Evolutionary conservation across 2,329 filamentous ascomycete species (phyloP), one percentile per base, ranked within the genome.

Genomic region (Cordyceps javanica): DNA sequence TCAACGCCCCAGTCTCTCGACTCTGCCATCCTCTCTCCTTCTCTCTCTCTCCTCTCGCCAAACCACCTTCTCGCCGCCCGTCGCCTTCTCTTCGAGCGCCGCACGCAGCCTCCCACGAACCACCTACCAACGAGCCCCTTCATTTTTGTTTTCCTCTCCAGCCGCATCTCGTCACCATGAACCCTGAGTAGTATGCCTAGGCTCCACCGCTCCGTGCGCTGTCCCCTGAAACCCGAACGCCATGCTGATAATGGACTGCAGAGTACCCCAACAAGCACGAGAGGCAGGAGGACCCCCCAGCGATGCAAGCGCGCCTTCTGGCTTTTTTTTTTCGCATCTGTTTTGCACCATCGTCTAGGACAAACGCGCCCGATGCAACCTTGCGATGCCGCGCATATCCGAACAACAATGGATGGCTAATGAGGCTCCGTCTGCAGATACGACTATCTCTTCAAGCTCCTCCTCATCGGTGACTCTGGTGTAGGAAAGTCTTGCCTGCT

Each of bases 401-500:
- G 25, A 23, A 21, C 9, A 45, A 42, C 2, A 6, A 39, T 30
- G 45, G 30, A 67, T 71, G 61, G 70, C 66, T 34, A 54, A 21
- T 58, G n/a, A n/a, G 57, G 53, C n/a, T 30, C n/a, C 10, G 21
- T 42, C 56, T 56, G 55, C 72, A 97, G 94, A 94, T 99, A 99
- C 89, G 94, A 99, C 76, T 99, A 99, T 77, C 91, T 99, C 72
- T 99, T 99, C 87, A 99, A 99, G 87, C 91, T 99, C 66, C 90
- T 99, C 77, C 93, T 99, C 82, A 99, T 99, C 86, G 94, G 94
- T 78, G 94, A 99, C 77, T 99, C 94, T 75, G 94, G 94, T 86
- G 94, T 99, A 72, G 94, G 94, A 88, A 99, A 99, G 88, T 99
- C 94, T 72, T 99, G 94, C 79, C 77, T 99, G 80, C 83, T 99